Evolutionary conservation across 169 alveolate species (phyloP).

Genomic region (Amoebophrya sp.): DNA sequence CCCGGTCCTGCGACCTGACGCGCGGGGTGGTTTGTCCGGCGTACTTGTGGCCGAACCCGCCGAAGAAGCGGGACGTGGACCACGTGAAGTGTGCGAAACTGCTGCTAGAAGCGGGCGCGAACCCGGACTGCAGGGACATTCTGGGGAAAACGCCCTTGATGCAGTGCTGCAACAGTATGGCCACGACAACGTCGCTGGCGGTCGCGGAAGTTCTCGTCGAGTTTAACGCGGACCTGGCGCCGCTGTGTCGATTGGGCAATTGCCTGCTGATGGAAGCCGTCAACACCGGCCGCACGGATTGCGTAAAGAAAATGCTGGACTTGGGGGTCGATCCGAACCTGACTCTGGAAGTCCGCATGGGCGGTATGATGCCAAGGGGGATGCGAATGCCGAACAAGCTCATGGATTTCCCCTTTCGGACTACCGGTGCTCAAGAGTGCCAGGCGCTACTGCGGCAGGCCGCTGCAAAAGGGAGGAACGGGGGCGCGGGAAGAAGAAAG

Average conservation of each 20-base stretch:
- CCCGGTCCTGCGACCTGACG: background rate
- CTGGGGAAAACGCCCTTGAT: background rate
- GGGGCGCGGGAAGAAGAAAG: too few species aligned
- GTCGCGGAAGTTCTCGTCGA: background rate
- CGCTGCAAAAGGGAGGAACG: background rate
- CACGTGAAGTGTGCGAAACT: background rate
- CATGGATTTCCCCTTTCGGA: background rate
- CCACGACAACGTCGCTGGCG: background rate
- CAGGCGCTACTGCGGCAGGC: background rate
- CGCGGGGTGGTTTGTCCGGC: background rate
- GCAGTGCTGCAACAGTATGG: constrained; percentile 7
- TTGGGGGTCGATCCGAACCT: background rate
- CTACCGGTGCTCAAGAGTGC: background rate
- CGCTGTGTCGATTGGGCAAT: background rate
- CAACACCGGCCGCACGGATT: background rate
- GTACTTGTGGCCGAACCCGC: background rate
- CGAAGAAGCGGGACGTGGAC: background rate
- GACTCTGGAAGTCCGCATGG: background rate
- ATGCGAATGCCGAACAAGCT: background rate
- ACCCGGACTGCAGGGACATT: background rate
- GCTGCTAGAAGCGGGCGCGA: background rate
- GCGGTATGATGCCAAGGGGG: background rate
- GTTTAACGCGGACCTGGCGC: background rate
- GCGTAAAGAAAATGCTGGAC: background rate
- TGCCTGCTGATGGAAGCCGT: background rate